Evolutionary conservation across 2,329 filamentous ascomycete species (phyloP), one percentile per base, ranked within the genome.

Genomic region (Nemania sp.): DNA sequence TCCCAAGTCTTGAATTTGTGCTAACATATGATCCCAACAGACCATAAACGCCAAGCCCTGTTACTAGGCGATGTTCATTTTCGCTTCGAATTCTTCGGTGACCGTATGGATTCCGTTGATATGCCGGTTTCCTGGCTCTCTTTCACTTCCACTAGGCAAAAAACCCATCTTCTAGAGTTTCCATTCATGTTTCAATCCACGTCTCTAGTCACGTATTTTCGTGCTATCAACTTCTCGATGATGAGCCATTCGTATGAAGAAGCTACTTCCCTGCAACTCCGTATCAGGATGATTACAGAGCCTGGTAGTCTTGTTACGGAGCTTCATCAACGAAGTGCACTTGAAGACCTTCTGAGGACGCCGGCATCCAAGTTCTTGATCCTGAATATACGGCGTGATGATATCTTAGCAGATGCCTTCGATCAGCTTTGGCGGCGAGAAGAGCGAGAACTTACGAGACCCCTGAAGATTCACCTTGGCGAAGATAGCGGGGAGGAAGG

Each of bases 351-450:
- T 31, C 71, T 93, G 51, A 82, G 80, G 57, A 84, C 82, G 6
- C 84, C 88, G 1, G 86, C 86, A 44, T 82, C 84, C 1, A 88
- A 83, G 47, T 93, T 88, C 58, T 73, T 93, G 42, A 78, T 93
- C 45, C 74, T 93, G 44, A 77, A 87, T 52, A 80, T 93, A 57
- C 74, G 88, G 52, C 77, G 90, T 60, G 73, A 87, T 36, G 77
- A 86, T 65, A 77, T 92, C 19, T 74, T 95, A 19, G 70, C 81
- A 52, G 85, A 96, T 75, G 81, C 89, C 0, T 87, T 97, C 57
- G 86, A 97, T 69, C 91, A 97, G 67, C 77, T 99, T 2, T 97
- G 93, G 90, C 84, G 90, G 49, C 83, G 91, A 30, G 87, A 97
- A 70, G 84, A 85, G 65, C 81, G 89, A 30, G 91, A 97, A 72